These are phyloP conservation scores for Haplosporangium sp. DNA, from an alignment of 371 early-diverging fungal species.

Conservation along the genomic window DNA sequence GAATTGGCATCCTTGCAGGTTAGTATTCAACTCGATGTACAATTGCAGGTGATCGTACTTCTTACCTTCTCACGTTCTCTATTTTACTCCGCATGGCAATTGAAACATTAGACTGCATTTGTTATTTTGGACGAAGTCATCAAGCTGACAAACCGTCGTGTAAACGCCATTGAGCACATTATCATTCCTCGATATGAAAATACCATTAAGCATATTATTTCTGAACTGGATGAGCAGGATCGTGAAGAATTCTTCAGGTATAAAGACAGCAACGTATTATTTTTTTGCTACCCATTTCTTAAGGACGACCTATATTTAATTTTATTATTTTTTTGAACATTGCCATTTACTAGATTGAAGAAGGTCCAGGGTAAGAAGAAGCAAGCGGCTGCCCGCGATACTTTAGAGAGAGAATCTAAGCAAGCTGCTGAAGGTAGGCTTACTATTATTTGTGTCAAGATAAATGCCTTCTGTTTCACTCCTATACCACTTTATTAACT, in stretches of 20 bases:
- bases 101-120: conserved; percentile 82
- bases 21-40: background rate
- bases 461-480: background rate
- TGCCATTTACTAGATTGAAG: conserved; percentile 79
- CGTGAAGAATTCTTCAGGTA: conserved; percentile 99
- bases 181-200: conserved; percentile 99
- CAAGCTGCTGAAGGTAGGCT: conserved; percentile 48
- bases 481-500: background rate
- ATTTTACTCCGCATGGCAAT: conserved; percentile 11
- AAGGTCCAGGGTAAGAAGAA: conserved; percentile 98
- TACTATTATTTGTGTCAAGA: background rate
- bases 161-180: conserved; percentile 99
- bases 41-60: conserved; percentile 7
- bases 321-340: background rate
- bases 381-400: conserved; percentile 67
- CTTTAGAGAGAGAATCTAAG: conserved; percentile 54
- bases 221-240: conserved; percentile 99
- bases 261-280: no score
- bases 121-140: conserved; percentile 98
- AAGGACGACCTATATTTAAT: background rate
- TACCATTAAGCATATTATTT: conserved; percentile 97
- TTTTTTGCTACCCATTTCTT: background rate
- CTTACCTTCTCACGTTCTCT: background rate
- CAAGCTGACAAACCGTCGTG: conserved; percentile 98
- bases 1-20: conserved; percentile 97